Evolutionary conservation across 75 land plant genomes (phyloP).

Genomic region (Pinus albicaulis): DNA sequence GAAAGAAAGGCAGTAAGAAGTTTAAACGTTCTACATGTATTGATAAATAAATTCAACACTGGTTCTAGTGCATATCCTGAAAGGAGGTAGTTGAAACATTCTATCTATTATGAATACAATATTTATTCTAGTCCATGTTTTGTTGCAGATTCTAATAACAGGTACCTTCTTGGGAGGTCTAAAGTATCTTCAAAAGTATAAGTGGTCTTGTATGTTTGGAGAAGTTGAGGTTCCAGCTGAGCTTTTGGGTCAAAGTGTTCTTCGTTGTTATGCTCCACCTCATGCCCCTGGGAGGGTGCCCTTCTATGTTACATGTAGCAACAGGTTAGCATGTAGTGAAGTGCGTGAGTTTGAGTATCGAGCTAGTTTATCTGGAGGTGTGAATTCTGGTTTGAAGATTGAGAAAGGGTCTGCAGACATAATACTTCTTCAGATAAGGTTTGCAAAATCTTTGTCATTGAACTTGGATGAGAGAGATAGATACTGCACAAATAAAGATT

Average conservation of each 20-base stretch:
- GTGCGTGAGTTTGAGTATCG: slow-evolving; percentile 87
- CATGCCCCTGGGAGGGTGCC: slow-evolving; percentile 73
- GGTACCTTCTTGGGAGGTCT: slow-evolving; percentile 58
- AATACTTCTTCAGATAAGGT: slow-evolving; percentile 46
- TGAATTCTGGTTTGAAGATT: slow-evolving; percentile 10
- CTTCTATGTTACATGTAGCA: slow-evolving; percentile 79
- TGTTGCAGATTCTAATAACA: slow-evolving; percentile 58
- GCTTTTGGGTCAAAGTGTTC: slow-evolving; percentile 54
- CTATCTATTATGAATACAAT: too few species aligned
- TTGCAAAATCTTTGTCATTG: slow-evolving; percentile 51
- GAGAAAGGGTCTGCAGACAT: slow-evolving; percentile 15
- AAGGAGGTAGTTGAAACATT: too few species aligned
- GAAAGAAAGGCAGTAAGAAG: too few species aligned
- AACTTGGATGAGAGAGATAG: background rate
- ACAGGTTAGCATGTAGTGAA: slow-evolving; percentile 89
- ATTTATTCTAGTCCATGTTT: background rate
- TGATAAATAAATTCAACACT: too few species aligned
- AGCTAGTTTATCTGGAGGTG: slow-evolving; percentile 8
- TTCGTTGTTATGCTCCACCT: slow-evolving; percentile 69
- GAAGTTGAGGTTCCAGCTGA: slow-evolving; percentile 95
- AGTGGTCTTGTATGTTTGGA: slow-evolving; percentile 98
- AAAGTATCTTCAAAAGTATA: slow-evolving; percentile 24
- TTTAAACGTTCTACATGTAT: too few species aligned
- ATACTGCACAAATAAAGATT: background rate
- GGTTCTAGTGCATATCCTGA: too few species aligned